Conservation (phyloP, 371 early-diverging fungal genomes). For the Mucor indicus region DNA sequence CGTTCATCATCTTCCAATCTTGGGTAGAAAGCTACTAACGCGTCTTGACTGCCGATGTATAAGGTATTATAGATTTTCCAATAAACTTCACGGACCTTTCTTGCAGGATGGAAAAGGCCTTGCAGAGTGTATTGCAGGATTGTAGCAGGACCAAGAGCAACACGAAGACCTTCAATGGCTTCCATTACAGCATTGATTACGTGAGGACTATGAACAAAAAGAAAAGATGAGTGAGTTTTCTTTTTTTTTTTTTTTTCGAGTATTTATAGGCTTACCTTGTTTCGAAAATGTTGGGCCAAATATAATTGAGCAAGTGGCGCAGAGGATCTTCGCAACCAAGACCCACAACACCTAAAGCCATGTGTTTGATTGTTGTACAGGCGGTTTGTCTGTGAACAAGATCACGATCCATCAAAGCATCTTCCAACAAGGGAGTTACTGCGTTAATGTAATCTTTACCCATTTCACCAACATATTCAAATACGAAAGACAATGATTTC, state of each 20-base stretch:
- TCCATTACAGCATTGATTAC: conserved; percentile 97
- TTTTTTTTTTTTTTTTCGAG: background rate
- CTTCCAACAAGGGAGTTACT: conserved; percentile 93
- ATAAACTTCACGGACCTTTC: conserved; percentile 93
- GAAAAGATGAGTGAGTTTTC: background rate
- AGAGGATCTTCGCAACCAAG: conserved; percentile 93
- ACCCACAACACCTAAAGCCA: conserved; percentile 90
- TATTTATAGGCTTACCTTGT: conserved; percentile 44
- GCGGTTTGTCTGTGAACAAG: conserved; percentile 97
- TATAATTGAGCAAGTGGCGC: conserved; percentile 90
- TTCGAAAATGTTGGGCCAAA: conserved; percentile 99
- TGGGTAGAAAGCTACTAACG: conserved; percentile 89
- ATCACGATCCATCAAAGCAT: conserved; percentile 97
- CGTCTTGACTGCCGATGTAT: conserved; percentile 92
- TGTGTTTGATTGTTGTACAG: conserved; percentile 89
- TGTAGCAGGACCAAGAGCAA: conserved; percentile 85
- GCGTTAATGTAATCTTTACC: conserved; percentile 96
- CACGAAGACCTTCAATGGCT: conserved; percentile 91
- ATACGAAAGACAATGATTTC: conserved; percentile 92
- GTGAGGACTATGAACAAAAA: conserved; percentile 66
- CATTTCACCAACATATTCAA: conserved; percentile 97
- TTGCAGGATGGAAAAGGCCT: conserved; percentile 97
- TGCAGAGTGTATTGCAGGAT: conserved; percentile 88
- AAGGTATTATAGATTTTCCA: conserved; percentile 97
- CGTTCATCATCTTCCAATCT: conserved; percentile 78